Conservation (phyloP, 164 flowering plant species). For the Vitis riparia region DNA sequence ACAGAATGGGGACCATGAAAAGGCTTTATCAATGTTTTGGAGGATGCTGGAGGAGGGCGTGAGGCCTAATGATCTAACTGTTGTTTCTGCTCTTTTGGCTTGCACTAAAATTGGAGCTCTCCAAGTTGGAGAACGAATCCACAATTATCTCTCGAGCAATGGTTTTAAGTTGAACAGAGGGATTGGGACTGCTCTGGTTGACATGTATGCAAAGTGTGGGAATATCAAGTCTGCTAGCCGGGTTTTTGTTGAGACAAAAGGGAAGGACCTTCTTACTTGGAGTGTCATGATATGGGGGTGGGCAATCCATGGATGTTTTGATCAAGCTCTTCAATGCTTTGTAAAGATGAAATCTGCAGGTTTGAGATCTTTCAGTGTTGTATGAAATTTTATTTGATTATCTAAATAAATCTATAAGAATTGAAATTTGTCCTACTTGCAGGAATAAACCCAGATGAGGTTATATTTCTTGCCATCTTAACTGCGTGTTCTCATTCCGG, state of each 20-base stretch:
- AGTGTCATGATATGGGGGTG: constrained; percentile 58
- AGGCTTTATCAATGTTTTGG: constrained; percentile 36
- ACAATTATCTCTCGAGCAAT: constrained; percentile 28
- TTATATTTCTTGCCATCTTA: constrained; percentile 43
- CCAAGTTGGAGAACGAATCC: constrained; percentile 37
- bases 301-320: constrained; percentile 48
- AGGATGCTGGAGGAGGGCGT: constrained; percentile 44
- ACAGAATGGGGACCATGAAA: constrained; percentile 35
- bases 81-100: constrained; percentile 46
- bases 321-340: constrained; percentile 44
- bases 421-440: constrained; percentile 11
- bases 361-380: constrained; percentile 1
- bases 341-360: constrained; percentile 48
- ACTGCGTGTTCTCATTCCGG: constrained; percentile 61
- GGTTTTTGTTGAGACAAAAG: constrained; percentile 31
- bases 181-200: constrained; percentile 21
- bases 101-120: constrained; percentile 52
- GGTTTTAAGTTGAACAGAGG: constrained; percentile 29
- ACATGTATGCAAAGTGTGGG: constrained; percentile 33
- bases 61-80: constrained; percentile 39
- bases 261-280: constrained; percentile 52
- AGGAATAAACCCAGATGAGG: constrained; percentile 49
- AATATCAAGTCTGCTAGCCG: constrained; percentile 30
- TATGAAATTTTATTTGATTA: not conserved
- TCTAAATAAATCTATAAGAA: not conserved